Conservation (phyloP, 208 protist species). For the Wallacemonas sp. region DNA sequence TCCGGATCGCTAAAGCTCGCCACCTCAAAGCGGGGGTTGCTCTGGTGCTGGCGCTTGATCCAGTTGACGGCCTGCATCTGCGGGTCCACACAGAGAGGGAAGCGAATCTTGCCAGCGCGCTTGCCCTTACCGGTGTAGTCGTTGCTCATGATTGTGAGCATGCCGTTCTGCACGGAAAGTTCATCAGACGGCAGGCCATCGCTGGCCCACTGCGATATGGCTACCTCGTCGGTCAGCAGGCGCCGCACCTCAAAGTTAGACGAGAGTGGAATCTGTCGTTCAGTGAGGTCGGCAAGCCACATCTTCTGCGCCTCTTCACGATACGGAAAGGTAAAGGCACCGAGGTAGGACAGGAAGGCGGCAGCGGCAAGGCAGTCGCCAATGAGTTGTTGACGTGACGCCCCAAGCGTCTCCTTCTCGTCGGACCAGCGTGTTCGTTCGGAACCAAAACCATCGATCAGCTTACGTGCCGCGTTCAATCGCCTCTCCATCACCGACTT, state of each 20-base stretch:
- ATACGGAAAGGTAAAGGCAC: slow-evolving; percentile 97
- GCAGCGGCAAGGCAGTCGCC: slow-evolving; percentile 98
- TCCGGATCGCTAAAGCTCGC: slow-evolving; percentile 96
- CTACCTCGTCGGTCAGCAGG: slow-evolving; percentile 96
- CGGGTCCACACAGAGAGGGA: slow-evolving; percentile 98
- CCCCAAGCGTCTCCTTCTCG: slow-evolving; percentile 90
- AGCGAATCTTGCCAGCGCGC: slow-evolving; percentile 87
- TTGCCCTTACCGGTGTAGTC: slow-evolving; percentile 79
- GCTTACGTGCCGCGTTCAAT: slow-evolving; percentile 94
- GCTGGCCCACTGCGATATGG: slow-evolving; percentile 96
- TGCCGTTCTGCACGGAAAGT: slow-evolving; percentile 98
- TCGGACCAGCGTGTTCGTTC: slow-evolving; percentile 97
- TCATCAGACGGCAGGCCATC: slow-evolving; percentile 98
- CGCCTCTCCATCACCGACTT: slow-evolving; percentile 95
- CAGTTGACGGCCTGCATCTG: slow-evolving; percentile 99
- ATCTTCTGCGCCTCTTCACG: slow-evolving; percentile 89
- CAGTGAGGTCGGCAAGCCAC: slow-evolving; percentile 92
- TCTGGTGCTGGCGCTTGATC: slow-evolving; percentile 97
- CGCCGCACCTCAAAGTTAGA: slow-evolving; percentile 86
- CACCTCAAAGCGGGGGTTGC: slow-evolving; percentile 92
- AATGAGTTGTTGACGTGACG: slow-evolving; percentile 87
- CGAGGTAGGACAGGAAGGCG: slow-evolving; percentile 97
- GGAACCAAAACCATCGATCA: slow-evolving; percentile 97
- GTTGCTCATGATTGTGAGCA: slow-evolving; percentile 93
- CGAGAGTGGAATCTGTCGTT: slow-evolving; percentile 90